Evolutionary conservation across 2,329 filamentous ascomycete species (phyloP), one percentile per base, ranked within the genome.

Genomic region (Verticillium albo-atrum): DNA sequence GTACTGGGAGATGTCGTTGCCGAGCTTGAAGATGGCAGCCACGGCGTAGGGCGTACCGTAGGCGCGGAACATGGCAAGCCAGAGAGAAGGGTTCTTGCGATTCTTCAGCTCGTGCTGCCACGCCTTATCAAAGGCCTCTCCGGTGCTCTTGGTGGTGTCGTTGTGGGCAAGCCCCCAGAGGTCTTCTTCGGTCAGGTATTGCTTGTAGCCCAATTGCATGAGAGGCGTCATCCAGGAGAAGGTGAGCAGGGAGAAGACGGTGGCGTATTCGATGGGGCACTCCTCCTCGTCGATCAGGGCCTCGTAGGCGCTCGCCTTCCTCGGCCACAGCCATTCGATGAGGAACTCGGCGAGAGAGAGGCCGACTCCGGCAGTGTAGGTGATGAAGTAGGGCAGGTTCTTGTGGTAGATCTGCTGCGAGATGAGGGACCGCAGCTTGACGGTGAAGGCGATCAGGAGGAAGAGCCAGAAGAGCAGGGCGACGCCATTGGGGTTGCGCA

Each of bases 191-290:
- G 92, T 97, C 62, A 99, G 80, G 72, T 87, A 99, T 61, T 93
- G 86, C 70, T 89, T 91, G 79, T 99, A 98, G 1, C 95, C 95
- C 70, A 89, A 89, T 70, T 88, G 92, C 95, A 99, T 99, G 84
- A 99, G 79, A 0, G 95, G 93, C 0, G 95, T 98, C 94, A 99
- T 97, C 95, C 95, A 99, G 58, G 90, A 89, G 74, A 99, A 99
- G 0, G 94, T 97, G 53, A 99, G 82, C 56, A 91, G 86, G 4
- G 94, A 97, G 76, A 99, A 99, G 57, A 98, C 82, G 61, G 94
- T 92, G 14, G 95, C 93, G 72, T 97, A 96, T 75, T 98, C 93
- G 63, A 91, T 87, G 0, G 90, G 90, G 59, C 85, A 88, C 66
- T 88, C 84, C 47, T 83, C 83, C 59, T 86, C 82, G 35, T 86